Evolutionary conservation across 2,329 filamentous ascomycete species (phyloP), one percentile per base, ranked within the genome.

Genomic region (Sporothrix humicola): DNA sequence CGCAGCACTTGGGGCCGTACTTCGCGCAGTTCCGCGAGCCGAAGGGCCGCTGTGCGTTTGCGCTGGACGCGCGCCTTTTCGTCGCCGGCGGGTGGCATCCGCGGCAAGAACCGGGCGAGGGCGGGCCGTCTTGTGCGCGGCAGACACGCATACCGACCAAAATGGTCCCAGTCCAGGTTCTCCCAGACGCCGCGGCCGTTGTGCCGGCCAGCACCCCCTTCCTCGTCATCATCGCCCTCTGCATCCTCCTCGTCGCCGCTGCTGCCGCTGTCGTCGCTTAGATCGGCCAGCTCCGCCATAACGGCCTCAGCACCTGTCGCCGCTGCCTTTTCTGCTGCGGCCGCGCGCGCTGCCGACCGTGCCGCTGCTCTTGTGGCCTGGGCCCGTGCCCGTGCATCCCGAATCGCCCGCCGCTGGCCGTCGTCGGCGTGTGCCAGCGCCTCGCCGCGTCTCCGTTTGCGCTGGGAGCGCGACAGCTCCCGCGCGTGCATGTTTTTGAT

Each of bases 91-190:
- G 98, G 84, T 0, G 95, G 95, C 0, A 96, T 95, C 0, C 73
- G 70, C 0, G 98, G 89, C 7, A 99, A 87, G 78, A 98, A 97
- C 1, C 93, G 92, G 0, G 93, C 89, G 2, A 96, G 86, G 0
- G 92, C 88, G 0, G 95, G 95, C 12, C 95, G 90, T 31, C 87
- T 84, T 74, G 93, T 92, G 78, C 89, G 85, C 0, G 91, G 92
- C 72, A 95, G 85, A 78, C 92, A 94, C 0, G 93, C 94, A 74
- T 89, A 89, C 13, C 89, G 89, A 2, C 96, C 96, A 3, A 98
- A 86, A 78, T 94, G 89, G 56, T 91, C 89, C 96, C 96, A 99
- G 79, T 97, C 93, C 79, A 95, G 87, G 78, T 91, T 89, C 76
- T 96, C 93, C 10, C 91, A 93, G 72, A 91, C 88, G 48, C 92